These are phyloP conservation scores for Kernera saxatilis DNA, from an alignment of 345 rosid genomes.

Conservation along the genomic window DNA sequence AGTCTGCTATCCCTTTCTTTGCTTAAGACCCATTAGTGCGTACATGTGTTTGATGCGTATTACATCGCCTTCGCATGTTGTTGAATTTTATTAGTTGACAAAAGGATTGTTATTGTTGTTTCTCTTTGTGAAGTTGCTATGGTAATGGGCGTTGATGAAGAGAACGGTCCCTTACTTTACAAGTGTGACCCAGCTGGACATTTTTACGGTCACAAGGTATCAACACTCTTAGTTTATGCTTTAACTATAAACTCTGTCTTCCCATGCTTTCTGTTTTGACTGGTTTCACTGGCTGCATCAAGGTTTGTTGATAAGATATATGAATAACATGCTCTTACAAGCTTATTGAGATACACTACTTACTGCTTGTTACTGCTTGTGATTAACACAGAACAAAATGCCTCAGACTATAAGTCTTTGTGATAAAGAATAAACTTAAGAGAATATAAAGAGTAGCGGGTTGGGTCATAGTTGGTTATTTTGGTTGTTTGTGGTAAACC, in stretches of 20 bases:
- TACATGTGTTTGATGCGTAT: not conserved
- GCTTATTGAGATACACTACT: too few relatives aligned
- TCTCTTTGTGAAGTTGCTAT: conserved; percentile 70
- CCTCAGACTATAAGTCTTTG: not conserved
- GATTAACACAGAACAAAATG: not conserved
- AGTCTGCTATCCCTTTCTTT: conserved; percentile 27
- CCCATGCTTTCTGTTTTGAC: not conserved
- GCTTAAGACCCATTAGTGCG: too few relatives aligned
- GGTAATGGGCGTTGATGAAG: conserved; percentile 96
- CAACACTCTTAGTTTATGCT: not conserved
- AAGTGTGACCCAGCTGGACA: conserved; percentile 99
- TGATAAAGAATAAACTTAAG: not conserved
- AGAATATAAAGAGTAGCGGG: not conserved
- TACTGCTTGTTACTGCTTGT: not conserved
- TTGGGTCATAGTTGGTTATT: not conserved
- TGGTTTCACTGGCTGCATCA: too few relatives aligned
- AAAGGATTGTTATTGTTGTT: too few relatives aligned
- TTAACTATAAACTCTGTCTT: not conserved
- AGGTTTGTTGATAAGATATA: too few relatives aligned
- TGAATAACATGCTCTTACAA: too few relatives aligned
- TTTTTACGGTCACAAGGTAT: conserved; percentile 96
- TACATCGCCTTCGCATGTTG: not conserved
- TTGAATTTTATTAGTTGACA: too few relatives aligned
- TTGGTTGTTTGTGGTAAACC: not conserved
- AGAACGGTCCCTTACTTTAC: conserved; percentile 83